Evolutionary conservation across 306 rosid species (phyloP), one percentile per base, ranked within the genome.

Genomic region (Cicer judaicum): DNA sequence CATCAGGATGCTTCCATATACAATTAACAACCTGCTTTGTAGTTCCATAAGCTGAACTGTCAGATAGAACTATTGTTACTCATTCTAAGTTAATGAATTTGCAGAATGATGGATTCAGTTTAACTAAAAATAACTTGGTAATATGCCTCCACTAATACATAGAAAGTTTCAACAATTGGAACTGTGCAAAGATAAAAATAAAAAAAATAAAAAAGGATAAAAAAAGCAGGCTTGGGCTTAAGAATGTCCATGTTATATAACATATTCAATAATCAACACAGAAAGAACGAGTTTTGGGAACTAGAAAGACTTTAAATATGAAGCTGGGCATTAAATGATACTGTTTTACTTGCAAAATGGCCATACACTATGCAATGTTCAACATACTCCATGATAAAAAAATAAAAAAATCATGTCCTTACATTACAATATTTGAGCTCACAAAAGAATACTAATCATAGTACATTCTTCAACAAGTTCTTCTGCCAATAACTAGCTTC

Each of bases 1-100:
- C 88, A 54, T 87, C 87, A 19, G 92, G 96, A 83, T 90, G 94
- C 83, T 87, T 84, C 96, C 98, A 90, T 74, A 92, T 89, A 81
- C 96, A 90, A 70, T 85, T 89, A 49, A 87, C 78, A 75, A 92
- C 89, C 98, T 92, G 87, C 13, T 65, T 64, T 19, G 56, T n/a
- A 67, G 53, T 64, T 73, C 29, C 69, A 11, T 14, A 65, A 67
- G 39, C 60, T 41, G 68, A 78, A 60, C 40, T 59, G 18, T 59
- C 21, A 75, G 83, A 81, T 36, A 57, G 13, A 63, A 39, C 47
- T 64, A 52, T 49, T 24, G 54, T 50, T 61, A 73, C 44, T 69
- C 76, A 40, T 62, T 15, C 19, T 19, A 10, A 59, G 34, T 69
- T 68, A 59, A 77, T 67, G 14, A 21, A 1, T 10, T 9, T 10